Conservation (phyloP, 2,329 filamentous ascomycete genomes). For the Penicillium sp. region DNA sequence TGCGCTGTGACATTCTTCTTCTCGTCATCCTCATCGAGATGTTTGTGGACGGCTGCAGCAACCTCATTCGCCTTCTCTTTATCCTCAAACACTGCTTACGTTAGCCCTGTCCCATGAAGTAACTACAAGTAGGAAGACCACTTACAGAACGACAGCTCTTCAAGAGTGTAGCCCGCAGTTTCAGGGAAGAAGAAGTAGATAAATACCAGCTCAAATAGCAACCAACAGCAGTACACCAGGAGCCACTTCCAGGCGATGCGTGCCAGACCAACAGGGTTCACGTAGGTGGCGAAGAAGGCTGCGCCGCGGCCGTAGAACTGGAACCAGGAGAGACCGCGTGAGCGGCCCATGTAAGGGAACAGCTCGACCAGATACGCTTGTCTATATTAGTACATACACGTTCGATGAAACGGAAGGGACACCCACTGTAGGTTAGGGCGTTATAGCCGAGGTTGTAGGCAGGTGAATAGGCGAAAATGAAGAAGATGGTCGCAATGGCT, state of each 20-base stretch:
- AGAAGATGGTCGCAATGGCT: conserved; percentile 51
- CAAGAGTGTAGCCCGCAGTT: conserved; percentile 43
- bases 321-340: conserved; percentile 59
- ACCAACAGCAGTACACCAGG: conserved; percentile 46
- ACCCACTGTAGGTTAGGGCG: conserved; percentile 53
- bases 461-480: conserved; percentile 61
- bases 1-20: conserved; percentile 3
- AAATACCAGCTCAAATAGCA: conserved; percentile 44
- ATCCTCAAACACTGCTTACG: conserved; percentile 39
- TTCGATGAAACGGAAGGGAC: neutral
- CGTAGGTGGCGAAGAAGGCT: conserved; percentile 52
- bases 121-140: conserved; percentile 5
- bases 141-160: conserved; percentile 50
- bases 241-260: conserved; percentile 48
- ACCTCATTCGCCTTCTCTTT: conserved; percentile 37
- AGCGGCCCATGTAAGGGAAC: conserved; percentile 58
- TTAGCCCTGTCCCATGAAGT: conserved; percentile 12
- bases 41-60: conserved; percentile 40
- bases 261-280: conserved; percentile 50
- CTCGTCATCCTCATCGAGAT: conserved; percentile 29
- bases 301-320: conserved; percentile 55
- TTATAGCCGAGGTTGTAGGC: conserved; percentile 68
- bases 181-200: conserved; percentile 51
- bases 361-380: conserved; percentile 56
- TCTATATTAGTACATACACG: neutral